phyloP scores from a whole-genome alignment of 768 basidiomycete species.

The Tricholoma furcatifolium region DNA sequence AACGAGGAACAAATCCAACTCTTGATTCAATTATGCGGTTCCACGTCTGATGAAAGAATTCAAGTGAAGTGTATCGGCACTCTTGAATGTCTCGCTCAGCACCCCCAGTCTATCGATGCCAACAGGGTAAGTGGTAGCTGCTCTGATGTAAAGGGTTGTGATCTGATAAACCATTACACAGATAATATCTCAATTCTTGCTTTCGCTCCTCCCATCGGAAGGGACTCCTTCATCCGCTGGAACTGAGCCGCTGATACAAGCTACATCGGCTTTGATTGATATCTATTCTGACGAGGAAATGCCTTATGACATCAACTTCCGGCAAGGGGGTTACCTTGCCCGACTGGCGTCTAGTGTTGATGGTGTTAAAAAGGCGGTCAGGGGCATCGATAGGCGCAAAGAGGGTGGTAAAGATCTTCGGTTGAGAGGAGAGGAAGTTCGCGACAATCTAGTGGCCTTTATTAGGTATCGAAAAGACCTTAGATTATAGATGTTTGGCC shows the following conservation, averaged over 20 bases:
- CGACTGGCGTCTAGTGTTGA: constrained; percentile 59
- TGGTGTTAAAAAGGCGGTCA: constrained; percentile 59
- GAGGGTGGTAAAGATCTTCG: constrained; percentile 65
- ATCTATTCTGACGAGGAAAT: constrained; percentile 88
- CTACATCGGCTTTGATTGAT: constrained; percentile 82
- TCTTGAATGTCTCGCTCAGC: constrained; percentile 81
- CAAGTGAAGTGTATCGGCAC: constrained; percentile 82
- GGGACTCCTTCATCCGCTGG: constrained; percentile 39
- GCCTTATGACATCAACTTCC: constrained; percentile 82
- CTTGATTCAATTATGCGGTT: constrained; percentile 64
- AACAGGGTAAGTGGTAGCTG: constrained; percentile 49
- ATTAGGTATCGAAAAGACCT: constrained; percentile 68
- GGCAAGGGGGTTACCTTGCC: constrained; percentile 54
- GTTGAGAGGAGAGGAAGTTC: constrained; percentile 70
- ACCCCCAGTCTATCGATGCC: constrained; percentile 57
- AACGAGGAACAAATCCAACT: constrained; percentile 59
- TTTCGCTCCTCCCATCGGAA: constrained; percentile 58
- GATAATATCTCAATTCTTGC: constrained; percentile 63
- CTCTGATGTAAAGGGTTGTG: neutral
- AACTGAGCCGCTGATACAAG: constrained; percentile 75
- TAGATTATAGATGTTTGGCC: constrained; percentile 31
- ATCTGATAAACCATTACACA: constrained; percentile 21
- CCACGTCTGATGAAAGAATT: constrained; percentile 50
- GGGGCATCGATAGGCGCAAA: constrained; percentile 64
- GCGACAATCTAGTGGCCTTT: constrained; percentile 75